Percentiles rank a stretch among this genome's conserved stretches.
Conservation (phyloP, 768 basidiomycete genomes). For the Amanita rimosa region DNA sequence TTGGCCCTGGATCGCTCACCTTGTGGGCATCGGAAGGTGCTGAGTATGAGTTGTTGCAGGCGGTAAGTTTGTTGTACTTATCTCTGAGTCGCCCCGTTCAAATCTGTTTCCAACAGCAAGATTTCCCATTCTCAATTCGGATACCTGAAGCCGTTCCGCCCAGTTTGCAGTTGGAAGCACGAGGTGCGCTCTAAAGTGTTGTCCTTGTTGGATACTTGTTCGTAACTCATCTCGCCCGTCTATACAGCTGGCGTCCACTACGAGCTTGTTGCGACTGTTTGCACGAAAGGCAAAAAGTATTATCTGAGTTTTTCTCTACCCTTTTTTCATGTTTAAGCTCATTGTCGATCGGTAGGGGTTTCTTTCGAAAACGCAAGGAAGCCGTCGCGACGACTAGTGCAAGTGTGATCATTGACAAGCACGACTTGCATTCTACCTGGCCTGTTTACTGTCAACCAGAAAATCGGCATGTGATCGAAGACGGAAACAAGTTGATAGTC, state of each 20-base stretch:
- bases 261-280: constrained; percentile 81
- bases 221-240: background rate
- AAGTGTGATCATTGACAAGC: constrained; percentile 80
- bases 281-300: constrained; percentile 78
- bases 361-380: constrained; percentile 73
- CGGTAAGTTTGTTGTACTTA: constrained; percentile 47
- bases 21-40: constrained; percentile 59
- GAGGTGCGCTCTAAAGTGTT: constrained; percentile 47
- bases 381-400: constrained; percentile 56
- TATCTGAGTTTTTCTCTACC: background rate
- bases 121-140: constrained; percentile 83
- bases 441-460: constrained; percentile 79
- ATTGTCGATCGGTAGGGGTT: constrained; percentile 39
- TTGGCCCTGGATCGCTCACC: constrained; percentile 72
- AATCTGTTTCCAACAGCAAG: constrained; percentile 52
- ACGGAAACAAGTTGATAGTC: constrained; percentile 66
- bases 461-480: constrained; percentile 49
- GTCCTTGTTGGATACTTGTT: too few species aligned
- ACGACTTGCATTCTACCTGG: constrained; percentile 90
- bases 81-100: too few species aligned
- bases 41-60: constrained; percentile 57
- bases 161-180: constrained; percentile 67
- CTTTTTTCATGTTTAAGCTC: background rate
- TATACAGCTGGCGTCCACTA: constrained; percentile 71
- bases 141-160: constrained; percentile 91